phyloP scores from a whole-genome alignment of 225 moss, liverwort and hornwort species.

The Marchantia polymorpha region DNA sequence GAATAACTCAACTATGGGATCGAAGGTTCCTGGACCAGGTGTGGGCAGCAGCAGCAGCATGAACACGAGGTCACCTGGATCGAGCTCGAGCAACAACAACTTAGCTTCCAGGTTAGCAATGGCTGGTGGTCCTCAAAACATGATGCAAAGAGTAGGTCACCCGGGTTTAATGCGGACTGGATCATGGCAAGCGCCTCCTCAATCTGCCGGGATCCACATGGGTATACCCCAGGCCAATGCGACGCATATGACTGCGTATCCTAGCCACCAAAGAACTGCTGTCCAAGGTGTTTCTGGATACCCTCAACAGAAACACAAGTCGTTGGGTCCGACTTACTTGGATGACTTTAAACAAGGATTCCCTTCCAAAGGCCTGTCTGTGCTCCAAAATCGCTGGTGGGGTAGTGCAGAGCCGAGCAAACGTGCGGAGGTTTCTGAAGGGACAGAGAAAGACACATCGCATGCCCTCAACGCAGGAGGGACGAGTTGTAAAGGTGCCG shows the following conservation, averaged over 20 bases:
- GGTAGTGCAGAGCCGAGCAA: constrained; percentile 35
- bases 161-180: background rate
- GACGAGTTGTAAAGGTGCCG: background rate
- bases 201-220: constrained; percentile 17
- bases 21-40: background rate
- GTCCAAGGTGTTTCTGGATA: constrained; percentile 25
- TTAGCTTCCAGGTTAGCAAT: constrained; percentile 8
- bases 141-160: constrained; percentile 16
- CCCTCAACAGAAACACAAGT: constrained; percentile 22
- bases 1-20: background rate
- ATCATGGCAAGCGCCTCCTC: constrained; percentile 16
- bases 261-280: constrained; percentile 13
- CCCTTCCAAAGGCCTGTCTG: constrained; percentile 35
- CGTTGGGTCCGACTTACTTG: constrained; percentile 24
- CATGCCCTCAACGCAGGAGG: background rate
- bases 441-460: background rate
- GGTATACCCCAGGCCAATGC: constrained; percentile 16
- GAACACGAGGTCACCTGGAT: constrained; percentile 12
- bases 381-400: constrained; percentile 35
- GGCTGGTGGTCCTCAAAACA: constrained; percentile 17
- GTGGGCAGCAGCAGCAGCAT: background rate
- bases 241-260: background rate
- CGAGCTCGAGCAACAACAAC: background rate
- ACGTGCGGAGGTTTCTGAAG: background rate
- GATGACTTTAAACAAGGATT: constrained; percentile 46